Percentiles rank a stretch among this genome's conserved stretches.
Conservation (phyloP, 2,329 filamentous ascomycete genomes). For the Aspergillus pseudoviridinutans region DNA sequence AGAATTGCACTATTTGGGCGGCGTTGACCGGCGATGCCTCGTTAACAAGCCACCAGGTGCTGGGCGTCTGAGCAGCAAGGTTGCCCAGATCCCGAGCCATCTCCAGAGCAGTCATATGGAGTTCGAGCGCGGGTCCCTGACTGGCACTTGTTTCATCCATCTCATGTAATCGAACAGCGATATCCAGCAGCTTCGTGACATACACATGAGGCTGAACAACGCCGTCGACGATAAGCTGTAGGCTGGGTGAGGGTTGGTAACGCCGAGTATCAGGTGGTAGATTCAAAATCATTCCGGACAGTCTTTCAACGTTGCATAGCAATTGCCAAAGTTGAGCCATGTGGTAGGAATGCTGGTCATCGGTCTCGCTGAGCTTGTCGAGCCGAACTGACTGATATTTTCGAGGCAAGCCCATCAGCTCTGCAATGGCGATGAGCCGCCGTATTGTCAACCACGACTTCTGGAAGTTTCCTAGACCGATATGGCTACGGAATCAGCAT, state of each 20-base stretch:
- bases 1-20: slow-evolving; percentile 13
- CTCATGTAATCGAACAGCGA: slow-evolving; percentile 9
- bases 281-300: slow-evolving; percentile 33
- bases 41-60: slow-evolving; percentile 10
- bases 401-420: slow-evolving; percentile 36
- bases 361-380: not conserved
- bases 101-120: slow-evolving; percentile 8
- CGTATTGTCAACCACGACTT: slow-evolving; percentile 36
- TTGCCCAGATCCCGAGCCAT: slow-evolving; percentile 8
- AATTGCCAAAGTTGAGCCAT: slow-evolving; percentile 30
- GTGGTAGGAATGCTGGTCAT: slow-evolving; percentile 9
- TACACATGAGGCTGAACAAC: slow-evolving; percentile 10
- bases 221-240: slow-evolving; percentile 4
- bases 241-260: slow-evolving; percentile 8
- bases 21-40: slow-evolving; percentile 1
- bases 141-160: slow-evolving; percentile 8
- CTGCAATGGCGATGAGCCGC: slow-evolving; percentile 35
- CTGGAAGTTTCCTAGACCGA: slow-evolving; percentile 31
- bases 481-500: slow-evolving; percentile 19
- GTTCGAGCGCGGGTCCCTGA: slow-evolving; percentile 2
- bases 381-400: not conserved
- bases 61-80: slow-evolving; percentile 8
- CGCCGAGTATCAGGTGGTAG: slow-evolving; percentile 30
- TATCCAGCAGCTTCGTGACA: slow-evolving; percentile 7
- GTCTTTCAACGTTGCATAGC: slow-evolving; percentile 29